Evolutionary conservation across 495 filamentous ascomycete species (phyloP).

Genomic region (Tuber brumale): DNA sequence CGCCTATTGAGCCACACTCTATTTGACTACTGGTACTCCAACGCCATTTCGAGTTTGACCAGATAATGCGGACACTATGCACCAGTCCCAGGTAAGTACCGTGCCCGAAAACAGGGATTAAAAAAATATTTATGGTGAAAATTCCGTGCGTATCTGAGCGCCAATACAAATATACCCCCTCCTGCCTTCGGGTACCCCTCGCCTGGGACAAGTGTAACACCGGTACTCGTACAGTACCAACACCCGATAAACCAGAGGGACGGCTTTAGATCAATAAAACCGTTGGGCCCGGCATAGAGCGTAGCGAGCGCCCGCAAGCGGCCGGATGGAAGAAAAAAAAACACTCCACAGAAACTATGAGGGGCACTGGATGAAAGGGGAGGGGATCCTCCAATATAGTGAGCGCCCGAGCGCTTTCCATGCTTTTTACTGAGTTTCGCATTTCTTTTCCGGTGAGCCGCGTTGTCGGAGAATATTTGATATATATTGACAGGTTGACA

Average conservation of each 20-base stretch:
- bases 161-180: background rate
- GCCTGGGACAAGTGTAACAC: background rate
- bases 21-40: background rate
- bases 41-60: background rate
- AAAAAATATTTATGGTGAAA: background rate
- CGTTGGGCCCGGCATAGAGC: background rate
- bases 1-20: background rate
- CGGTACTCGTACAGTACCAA: background rate
- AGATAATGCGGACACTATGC: background rate
- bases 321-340: background rate
- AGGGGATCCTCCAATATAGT: background rate
- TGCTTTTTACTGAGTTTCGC: background rate
- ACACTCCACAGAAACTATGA: background rate
- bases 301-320: background rate
- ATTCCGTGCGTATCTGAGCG: background rate
- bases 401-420: background rate
- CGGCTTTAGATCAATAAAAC: background rate
- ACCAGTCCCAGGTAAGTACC: background rate
- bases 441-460: conserved; percentile 9
- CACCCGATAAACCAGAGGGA: background rate
- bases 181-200: background rate
- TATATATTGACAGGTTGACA: conserved; percentile 27
- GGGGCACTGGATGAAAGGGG: background rate
- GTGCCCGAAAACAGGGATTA: background rate
- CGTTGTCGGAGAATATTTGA: conserved; percentile 32